phyloP scores from a whole-genome alignment of 805 yeast genomes.

The Ogataea trehalophila region DNA sequence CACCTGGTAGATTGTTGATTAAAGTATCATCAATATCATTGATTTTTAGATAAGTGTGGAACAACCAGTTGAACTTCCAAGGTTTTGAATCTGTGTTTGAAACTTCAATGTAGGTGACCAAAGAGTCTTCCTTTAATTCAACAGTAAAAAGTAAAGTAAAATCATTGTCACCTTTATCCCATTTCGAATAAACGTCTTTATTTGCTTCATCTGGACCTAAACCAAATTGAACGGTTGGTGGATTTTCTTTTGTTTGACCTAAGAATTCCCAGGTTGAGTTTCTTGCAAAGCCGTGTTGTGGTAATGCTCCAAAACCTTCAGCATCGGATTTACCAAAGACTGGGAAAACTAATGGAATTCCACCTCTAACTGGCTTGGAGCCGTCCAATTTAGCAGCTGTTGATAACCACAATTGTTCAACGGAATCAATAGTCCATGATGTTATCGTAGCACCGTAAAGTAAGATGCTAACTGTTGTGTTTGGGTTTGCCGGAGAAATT shows the following conservation, averaged over 20 bases:
- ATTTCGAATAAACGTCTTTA: constrained; percentile 49
- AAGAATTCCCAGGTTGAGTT: constrained; percentile 88
- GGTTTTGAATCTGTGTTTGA: constrained; percentile 59
- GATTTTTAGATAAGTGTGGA: constrained; percentile 82
- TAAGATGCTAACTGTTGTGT: constrained; percentile 61
- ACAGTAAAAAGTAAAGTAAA: constrained; percentile 75
- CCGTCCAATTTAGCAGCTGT: constrained; percentile 84
- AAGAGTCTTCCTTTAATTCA: constrained; percentile 48
- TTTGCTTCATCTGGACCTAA: constrained; percentile 81
- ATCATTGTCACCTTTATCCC: constrained; percentile 55
- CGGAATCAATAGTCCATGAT: constrained; percentile 71
- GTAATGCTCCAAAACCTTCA: constrained; percentile 61
- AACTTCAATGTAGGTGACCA: constrained; percentile 71
- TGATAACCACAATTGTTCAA: constrained; percentile 81
- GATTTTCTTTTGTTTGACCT: constrained; percentile 69
- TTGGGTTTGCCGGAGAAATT: constrained; percentile 46
- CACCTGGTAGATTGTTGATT: constrained; percentile 75
- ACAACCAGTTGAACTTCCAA: constrained; percentile 88
- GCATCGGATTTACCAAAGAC: constrained; percentile 71
- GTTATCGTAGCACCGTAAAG: constrained; percentile 85
- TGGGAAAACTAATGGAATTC: constrained; percentile 95
- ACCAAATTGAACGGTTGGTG: constrained; percentile 85
- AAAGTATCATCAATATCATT: constrained; percentile 73
- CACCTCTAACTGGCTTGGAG: constrained; percentile 92
- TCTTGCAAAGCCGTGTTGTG: constrained; percentile 97